Evolutionary conservation across 306 rosid genomes (phyloP), one percentile per base, ranked within the genome.

Genomic region (Quercus alba): DNA sequence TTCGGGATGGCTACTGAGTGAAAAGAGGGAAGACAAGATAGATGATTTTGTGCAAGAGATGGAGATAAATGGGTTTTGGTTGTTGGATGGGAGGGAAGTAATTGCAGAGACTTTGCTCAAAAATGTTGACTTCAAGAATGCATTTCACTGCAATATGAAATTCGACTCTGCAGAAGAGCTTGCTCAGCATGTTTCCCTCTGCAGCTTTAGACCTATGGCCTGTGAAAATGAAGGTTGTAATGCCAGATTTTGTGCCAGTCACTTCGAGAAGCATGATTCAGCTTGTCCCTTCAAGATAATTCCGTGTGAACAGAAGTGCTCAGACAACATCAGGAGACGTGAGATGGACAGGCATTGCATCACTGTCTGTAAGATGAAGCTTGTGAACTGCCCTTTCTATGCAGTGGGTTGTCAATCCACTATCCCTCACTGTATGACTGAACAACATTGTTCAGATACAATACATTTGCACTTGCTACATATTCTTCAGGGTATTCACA

Each of bases 321-420:
- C 89, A 0, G 86, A 58, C 5, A 73, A 2, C 56, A 80, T 94
- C 46, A 89, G 86, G 97, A 89, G 98, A 81, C 92, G 97, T 1
- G 92, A 89, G 23, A 94, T 94, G 98, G 98, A 94, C 79, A 84
- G 94, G 35, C 98, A 94, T 78, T 94, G 98, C 73, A 85, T 94
- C 69, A 92, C 98, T 4, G 83, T 82, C 17, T 94, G 98, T 87
- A 85, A 94, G 15, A 94, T 94, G 98, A 94, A 89, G 89, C 89
- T 94, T 76, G 91, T 90, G 51, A 90, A 88, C 58, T 94, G 98
- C 81, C 94, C 97, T 26, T 94, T 94, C 75, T 85, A 90, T 85
- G 75, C 90, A 10, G 76, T 89, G 72, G 97, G 98, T 68, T 94
- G 98, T 66, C 87, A 83, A 49, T 87, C 89, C 55, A 77, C 93